phyloP scores from a whole-genome alignment of 2,329 filamentous ascomycete species.

The Cercospora berteroae region DNA sequence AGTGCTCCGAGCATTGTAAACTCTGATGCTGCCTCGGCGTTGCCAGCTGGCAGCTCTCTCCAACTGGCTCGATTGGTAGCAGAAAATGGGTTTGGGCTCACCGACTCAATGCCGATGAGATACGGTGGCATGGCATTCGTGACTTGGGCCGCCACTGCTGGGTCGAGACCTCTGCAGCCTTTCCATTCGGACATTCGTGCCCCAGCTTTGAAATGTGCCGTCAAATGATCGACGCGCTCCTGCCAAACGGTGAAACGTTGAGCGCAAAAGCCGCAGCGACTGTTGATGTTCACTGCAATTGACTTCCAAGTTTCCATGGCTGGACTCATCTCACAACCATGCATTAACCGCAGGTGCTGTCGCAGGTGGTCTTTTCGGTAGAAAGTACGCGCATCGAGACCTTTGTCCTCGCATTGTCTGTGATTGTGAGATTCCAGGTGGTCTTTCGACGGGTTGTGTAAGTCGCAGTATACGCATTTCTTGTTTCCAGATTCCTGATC shows the following conservation, averaged over 20 bases:
- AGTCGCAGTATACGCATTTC: slow-evolving; percentile 60
- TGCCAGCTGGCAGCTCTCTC: slow-evolving; percentile 13
- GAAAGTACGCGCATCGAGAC: slow-evolving; percentile 61
- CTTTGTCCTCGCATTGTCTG: slow-evolving; percentile 65
- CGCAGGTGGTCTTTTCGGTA: slow-evolving; percentile 63
- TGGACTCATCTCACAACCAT: slow-evolving; percentile 59
- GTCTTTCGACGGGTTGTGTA: slow-evolving; percentile 52
- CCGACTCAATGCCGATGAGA: slow-evolving; percentile 50
- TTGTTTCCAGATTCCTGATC: slow-evolving; percentile 57
- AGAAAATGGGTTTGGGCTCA: slow-evolving; percentile 49
- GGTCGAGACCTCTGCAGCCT: slow-evolving; percentile 54
- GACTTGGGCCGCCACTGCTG: slow-evolving; percentile 49
- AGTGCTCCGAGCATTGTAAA: slow-evolving; percentile 2
- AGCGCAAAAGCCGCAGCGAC: slow-evolving; percentile 55
- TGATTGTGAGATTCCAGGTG: slow-evolving; percentile 62
- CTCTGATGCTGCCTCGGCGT: background rate
- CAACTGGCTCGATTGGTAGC: slow-evolving; percentile 38
- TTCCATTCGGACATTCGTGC: slow-evolving; percentile 55
- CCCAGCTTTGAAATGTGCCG: slow-evolving; percentile 56
- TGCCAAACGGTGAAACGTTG: slow-evolving; percentile 51
- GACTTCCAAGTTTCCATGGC: slow-evolving; percentile 65
- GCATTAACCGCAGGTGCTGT: slow-evolving; percentile 61
- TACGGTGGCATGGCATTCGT: slow-evolving; percentile 54
- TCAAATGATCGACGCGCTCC: slow-evolving; percentile 53
- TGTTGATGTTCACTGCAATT: slow-evolving; percentile 54